Evolutionary conservation across 768 basidiomycete genomes (phyloP), one percentile per base, ranked within the genome.

Genomic region (Mycena crocata): DNA sequence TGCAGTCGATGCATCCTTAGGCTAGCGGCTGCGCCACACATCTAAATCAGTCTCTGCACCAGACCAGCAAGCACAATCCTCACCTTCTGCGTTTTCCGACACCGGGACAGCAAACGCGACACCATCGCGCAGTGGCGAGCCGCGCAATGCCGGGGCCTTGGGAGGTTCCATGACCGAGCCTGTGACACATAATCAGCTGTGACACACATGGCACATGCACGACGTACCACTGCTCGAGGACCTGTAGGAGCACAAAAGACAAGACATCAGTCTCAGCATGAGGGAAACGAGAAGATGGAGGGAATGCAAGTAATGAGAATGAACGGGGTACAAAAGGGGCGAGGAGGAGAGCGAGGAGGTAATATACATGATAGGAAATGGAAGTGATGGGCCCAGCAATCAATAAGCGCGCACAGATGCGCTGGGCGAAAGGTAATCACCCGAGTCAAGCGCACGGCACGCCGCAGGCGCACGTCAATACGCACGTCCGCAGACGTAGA

Each of bases 171-270:
- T 56, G 28, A 48, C 15, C 9, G 59, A 54, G 31, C 39, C 52
- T 60, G 26, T 3, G 17, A 24, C 5, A 26, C 15, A 2, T n/a
- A n/a, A n/a, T n/a, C n/a, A 67, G 40, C 40, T 7, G 26, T n/a
- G n/a, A n/a, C n/a, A n/a, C n/a, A n/a, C n/a, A 56, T 45, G 45
- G 26, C 52, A 21, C 35, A 3, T 23, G 26, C 44, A 55, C 4
- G 31, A 54, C 42, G 50, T 15, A 68, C 67, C 62, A 56, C 57
- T 59, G 46, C 52, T 64, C 26, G 63, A 65, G 44, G 68, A 65
- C 48, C 68, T 69, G 57, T 30, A 31, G 45, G n/a, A n/a, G 45
- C 57, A 59, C 5, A 34, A 39, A 42, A 63, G 28, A 57, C 26
- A 28, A n/a, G n/a, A n/a, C 37, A 39, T 62, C 34, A 62, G 66